Evolutionary conservation across 176 grass and related monocot genomes (phyloP).

Genomic region (Olyra latifolia): DNA sequence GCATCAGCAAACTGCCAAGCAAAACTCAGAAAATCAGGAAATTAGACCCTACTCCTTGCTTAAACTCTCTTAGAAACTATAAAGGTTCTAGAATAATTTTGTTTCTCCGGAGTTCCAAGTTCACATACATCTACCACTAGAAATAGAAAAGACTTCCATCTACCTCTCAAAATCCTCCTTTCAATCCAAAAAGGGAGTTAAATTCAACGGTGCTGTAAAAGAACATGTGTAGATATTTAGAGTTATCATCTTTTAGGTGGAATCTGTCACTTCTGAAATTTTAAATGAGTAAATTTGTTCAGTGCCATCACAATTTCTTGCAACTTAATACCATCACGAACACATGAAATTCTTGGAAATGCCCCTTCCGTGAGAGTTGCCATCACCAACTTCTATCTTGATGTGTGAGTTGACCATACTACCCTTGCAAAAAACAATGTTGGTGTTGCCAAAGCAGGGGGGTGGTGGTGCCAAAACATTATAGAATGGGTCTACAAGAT

Average conservation of each 20-base stretch:
- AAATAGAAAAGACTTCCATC: neutral
- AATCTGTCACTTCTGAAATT: neutral
- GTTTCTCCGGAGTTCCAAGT: neutral
- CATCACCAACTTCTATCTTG: too few species aligned
- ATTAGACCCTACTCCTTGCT: neutral
- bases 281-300: neutral
- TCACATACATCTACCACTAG: neutral
- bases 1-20: neutral
- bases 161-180: neutral
- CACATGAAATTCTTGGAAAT: too few species aligned
- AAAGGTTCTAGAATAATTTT: neutral
- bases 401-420: too few species aligned
- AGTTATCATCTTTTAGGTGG: neutral
- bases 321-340: too few species aligned
- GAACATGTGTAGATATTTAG: neutral
- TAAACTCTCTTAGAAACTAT: neutral
- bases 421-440: too few species aligned
- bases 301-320: too few species aligned
- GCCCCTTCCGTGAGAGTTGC: too few species aligned
- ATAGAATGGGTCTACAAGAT: too few species aligned
- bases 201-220: neutral
- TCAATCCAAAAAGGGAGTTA: neutral
- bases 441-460: too few species aligned
- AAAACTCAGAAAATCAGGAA: neutral
- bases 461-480: too few species aligned